Evolutionary conservation across 1,284 basidiomycete species (phyloP), one percentile per base, ranked within the genome.

Genomic region (Ustilago crameri): DNA sequence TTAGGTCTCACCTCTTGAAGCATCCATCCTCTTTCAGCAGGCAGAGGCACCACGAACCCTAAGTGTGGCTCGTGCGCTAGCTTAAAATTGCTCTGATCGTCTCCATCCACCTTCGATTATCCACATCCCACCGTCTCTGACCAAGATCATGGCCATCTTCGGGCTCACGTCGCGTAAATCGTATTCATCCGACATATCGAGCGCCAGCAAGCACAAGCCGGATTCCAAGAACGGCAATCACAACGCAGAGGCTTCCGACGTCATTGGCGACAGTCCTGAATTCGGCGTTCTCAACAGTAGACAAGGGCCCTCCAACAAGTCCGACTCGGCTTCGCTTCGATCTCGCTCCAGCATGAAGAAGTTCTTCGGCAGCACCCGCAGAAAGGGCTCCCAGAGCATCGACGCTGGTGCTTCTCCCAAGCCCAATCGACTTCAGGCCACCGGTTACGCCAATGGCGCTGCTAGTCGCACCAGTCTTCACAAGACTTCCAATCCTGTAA

Each of bases 281-380:
- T 71, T 75, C 35, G 54, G 53, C 15, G 54, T 40, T n/a, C n/a
- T 49, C 14, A 43, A 26, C 40, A 49, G 48, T 37, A 52, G 62
- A 2, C 57, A 62, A 38, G 54, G 53, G 20, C 35, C 54, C 12
- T 55, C 55, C n/a, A 45, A 66, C 34, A 18, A 60, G 26, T 64
- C 67, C 40, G 72, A 74, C 23, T 43, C 62, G 12, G 43, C 67
- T 27, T 70, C 66, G 18, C 55, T 67, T 26, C 52, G 52, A 15
- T 64, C 64, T 27, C 72, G 63, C 32, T 60, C 50, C 58, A 67
- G 47, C 49, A 74, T 74, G 72, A 66, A 70, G 24, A 70, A 63
- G 63, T 59, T 74, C 57, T 74, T 74, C 14, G 66, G 67, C 30
- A 67, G 63, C 55, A 63, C 59, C 22, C 66, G 68, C 23, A 65